phyloP scores from a whole-genome alignment of 306 rosid genomes.

The Cercis canadensis region DNA sequence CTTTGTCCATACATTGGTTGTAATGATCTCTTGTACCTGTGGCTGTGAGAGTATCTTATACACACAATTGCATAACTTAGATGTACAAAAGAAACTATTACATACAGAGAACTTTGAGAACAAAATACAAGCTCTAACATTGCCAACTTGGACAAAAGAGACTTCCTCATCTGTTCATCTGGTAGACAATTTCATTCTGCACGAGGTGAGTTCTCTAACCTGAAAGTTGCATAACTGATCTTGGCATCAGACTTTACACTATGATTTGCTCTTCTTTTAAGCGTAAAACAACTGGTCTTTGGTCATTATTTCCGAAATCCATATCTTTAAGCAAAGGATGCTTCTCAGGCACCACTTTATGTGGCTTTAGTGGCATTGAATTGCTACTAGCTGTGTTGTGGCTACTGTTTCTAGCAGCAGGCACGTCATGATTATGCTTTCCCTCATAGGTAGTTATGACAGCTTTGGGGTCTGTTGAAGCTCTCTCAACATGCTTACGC shows the following conservation, averaged over 20 bases:
- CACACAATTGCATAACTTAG: slow-evolving; percentile 36
- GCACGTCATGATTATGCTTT: slow-evolving; percentile 74
- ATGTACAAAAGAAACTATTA: slow-evolving; percentile 43
- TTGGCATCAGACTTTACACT: slow-evolving; percentile 33
- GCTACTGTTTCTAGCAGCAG: slow-evolving; percentile 74
- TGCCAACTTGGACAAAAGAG: slow-evolving; percentile 24
- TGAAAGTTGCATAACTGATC: slow-evolving; percentile 22
- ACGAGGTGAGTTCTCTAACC: slow-evolving; percentile 43
- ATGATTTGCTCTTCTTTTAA: slow-evolving; percentile 65
- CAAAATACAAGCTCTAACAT: slow-evolving; percentile 31
- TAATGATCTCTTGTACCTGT: slow-evolving; percentile 20
- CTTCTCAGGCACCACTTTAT: slow-evolving; percentile 48
- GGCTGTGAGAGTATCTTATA: slow-evolving; percentile 25
- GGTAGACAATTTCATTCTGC: slow-evolving; percentile 26
- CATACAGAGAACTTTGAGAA: slow-evolving; percentile 32
- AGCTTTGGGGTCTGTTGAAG: slow-evolving; percentile 72
- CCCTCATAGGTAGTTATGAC: slow-evolving; percentile 80
- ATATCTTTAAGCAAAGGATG: slow-evolving; percentile 52
- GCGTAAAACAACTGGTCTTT: slow-evolving; percentile 57
- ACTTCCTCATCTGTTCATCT: slow-evolving; percentile 34
- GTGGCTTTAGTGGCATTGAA: slow-evolving; percentile 47
- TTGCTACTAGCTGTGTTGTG: slow-evolving; percentile 56
- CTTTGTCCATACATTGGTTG: neutral
- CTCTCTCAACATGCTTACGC: slow-evolving; percentile 82
- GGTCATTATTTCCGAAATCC: slow-evolving; percentile 50